These are phyloP conservation scores for Themeda triandra DNA, from an alignment of 176 grass and related monocot species.

Conservation along the genomic window DNA sequence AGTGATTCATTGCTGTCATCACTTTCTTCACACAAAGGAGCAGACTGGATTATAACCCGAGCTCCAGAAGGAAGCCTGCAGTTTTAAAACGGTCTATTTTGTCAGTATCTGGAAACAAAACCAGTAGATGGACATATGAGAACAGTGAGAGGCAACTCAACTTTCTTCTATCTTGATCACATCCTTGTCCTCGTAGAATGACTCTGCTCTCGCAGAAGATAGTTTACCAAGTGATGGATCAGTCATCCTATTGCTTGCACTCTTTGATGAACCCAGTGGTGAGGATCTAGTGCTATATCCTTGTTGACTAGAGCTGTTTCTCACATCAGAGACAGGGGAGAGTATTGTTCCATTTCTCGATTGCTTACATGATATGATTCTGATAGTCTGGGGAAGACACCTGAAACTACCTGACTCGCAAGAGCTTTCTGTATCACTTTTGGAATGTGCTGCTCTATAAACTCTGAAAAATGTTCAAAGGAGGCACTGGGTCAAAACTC, in stretches of 20 bases:
- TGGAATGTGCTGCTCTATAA: constrained; percentile 35
- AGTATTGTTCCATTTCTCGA: constrained; percentile 51
- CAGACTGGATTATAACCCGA: constrained; percentile 87
- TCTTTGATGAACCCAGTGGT: constrained; percentile 65
- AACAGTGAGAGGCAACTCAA: constrained; percentile 54
- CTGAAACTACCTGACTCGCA: constrained; percentile 45
- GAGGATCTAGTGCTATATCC: constrained; percentile 59
- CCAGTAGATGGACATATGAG: background rate
- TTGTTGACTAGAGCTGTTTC: constrained; percentile 41
- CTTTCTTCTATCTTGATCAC: constrained; percentile 99
- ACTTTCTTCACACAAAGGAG: constrained; percentile 63
- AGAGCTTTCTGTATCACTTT: constrained; percentile 48
- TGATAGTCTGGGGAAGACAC: constrained; percentile 74
- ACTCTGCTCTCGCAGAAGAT: constrained; percentile 68
- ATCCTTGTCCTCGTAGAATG: constrained; percentile 78
- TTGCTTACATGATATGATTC: constrained; percentile 72
- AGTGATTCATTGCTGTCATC: constrained; percentile 66
- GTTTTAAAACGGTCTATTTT: background rate
- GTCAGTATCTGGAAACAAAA: constrained; percentile 35
- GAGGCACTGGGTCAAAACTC: constrained; percentile 2
- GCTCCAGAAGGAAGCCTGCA: too few relatives aligned
- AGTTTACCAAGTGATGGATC: constrained; percentile 52
- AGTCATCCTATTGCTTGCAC: constrained; percentile 68
- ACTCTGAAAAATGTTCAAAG: constrained; percentile 37
- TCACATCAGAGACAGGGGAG: constrained; percentile 53